Conservation (phyloP, 2,329 filamentous ascomycete genomes). For the Ophiostoma sp. region DNA sequence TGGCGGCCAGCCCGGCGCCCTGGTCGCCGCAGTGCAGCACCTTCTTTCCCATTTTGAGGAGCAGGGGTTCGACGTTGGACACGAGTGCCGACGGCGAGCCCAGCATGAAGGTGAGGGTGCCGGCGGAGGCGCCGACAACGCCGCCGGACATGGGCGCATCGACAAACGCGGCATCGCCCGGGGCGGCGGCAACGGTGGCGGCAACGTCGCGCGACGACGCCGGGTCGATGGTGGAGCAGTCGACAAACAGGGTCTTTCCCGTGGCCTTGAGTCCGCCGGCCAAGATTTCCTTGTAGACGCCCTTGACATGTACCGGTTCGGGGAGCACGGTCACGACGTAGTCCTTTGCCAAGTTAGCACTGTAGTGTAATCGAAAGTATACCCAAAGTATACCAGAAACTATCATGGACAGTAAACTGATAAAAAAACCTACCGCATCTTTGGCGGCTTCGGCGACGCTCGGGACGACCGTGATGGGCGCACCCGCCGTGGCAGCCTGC, state of each 20-base stretch:
- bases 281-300: constrained; percentile 73
- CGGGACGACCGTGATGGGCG: constrained; percentile 41
- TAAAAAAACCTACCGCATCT: constrained; percentile 43
- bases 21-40: constrained; percentile 81
- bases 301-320: constrained; percentile 79
- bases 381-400: background rate
- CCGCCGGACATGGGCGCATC: constrained; percentile 97
- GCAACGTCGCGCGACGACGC: constrained; percentile 75
- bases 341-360: constrained; percentile 50
- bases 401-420: background rate
- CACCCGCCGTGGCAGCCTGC: constrained; percentile 44
- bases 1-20: constrained; percentile 80
- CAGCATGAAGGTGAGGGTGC: constrained; percentile 93
- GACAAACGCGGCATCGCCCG: constrained; percentile 59
- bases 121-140: constrained; percentile 82
- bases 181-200: constrained; percentile 50
- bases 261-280: constrained; percentile 24
- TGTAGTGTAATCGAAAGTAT: background rate
- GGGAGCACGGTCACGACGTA: constrained; percentile 84
- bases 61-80: constrained; percentile 58
- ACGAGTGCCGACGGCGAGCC: constrained; percentile 61
- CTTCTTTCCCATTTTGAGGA: constrained; percentile 78
- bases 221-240: constrained; percentile 94
- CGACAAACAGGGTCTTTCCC: constrained; percentile 63
- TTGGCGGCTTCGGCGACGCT: constrained; percentile 46